Evolutionary conservation across 2,329 filamentous ascomycete genomes (phyloP).

Genomic region (Fusarium solani-melongenae): DNA sequence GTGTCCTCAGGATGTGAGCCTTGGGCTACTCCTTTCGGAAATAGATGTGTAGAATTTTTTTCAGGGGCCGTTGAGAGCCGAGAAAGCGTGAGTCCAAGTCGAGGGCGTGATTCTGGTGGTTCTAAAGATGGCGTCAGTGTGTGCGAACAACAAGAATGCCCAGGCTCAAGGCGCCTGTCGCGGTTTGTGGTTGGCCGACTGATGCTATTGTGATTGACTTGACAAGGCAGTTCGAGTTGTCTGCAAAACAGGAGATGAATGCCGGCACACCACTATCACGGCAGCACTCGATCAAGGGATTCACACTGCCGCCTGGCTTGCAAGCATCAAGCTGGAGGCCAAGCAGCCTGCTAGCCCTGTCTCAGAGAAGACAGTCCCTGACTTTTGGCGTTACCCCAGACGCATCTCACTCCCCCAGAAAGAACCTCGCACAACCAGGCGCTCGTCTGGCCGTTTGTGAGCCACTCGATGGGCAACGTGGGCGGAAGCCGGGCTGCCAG

Average conservation of each 20-base stretch:
- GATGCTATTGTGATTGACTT: constrained; percentile 6
- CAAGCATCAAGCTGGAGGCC: background rate
- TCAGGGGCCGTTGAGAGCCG: constrained; percentile 11
- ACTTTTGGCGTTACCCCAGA: constrained; percentile 39
- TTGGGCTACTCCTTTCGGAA: background rate
- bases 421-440: constrained; percentile 22
- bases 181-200: background rate
- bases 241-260: background rate
- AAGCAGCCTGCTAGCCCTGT: constrained; percentile 11
- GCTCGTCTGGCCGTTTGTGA: constrained; percentile 20
- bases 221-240: background rate
- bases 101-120: constrained; percentile 20
- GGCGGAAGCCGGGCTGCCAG: constrained; percentile 25
- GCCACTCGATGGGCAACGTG: constrained; percentile 44
- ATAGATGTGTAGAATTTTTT: constrained; percentile 2
- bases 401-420: constrained; percentile 26
- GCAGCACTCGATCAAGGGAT: background rate
- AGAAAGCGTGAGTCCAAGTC: constrained; percentile 1
- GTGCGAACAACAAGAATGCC: constrained; percentile 6
- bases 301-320: background rate
- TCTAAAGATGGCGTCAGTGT: constrained; percentile 31
- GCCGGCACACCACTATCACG: constrained; percentile 6
- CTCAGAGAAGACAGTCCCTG: constrained; percentile 13
- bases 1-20: background rate
- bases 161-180: constrained; percentile 1